These are phyloP conservation scores for Globisporangium echinulatum DNA, from an alignment of 352 stramenopile species.

Conservation along the genomic window DNA sequence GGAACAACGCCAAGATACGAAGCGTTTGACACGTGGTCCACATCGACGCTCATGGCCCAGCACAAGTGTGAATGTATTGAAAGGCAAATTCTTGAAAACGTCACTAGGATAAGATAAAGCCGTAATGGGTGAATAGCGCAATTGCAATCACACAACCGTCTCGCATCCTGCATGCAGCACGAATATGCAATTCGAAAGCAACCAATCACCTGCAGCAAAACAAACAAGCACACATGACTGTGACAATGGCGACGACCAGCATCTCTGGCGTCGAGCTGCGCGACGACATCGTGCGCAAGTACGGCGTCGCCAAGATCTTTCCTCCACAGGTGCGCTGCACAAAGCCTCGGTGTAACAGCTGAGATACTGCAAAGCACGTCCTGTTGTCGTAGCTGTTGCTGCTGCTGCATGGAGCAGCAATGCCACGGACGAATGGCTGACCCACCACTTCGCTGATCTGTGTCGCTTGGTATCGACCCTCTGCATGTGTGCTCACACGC, in stretches of 20 bases:
- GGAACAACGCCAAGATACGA: too few relatives aligned
- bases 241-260: conserved; percentile 1
- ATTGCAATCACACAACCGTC: neutral
- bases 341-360: too few relatives aligned
- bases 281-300: conserved; percentile 56
- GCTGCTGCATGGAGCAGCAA: neutral
- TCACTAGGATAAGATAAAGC: neutral
- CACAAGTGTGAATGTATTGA: neutral
- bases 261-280: conserved; percentile 35
- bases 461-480: neutral
- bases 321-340: conserved; percentile 32
- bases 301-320: conserved; percentile 65
- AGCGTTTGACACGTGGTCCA: neutral
- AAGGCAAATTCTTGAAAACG: neutral
- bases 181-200: neutral
- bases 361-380: too few relatives aligned
- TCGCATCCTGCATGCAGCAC: neutral
- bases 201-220: neutral
- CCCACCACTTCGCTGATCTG: neutral
- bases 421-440: too few relatives aligned
- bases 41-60: neutral
- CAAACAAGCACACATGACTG: conserved; percentile 8
- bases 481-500: too few relatives aligned
- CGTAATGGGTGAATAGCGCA: neutral
- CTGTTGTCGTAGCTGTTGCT: too few relatives aligned